phyloP scores from a whole-genome alignment of 75 land plant species.

The Picea sitchensis region DNA sequence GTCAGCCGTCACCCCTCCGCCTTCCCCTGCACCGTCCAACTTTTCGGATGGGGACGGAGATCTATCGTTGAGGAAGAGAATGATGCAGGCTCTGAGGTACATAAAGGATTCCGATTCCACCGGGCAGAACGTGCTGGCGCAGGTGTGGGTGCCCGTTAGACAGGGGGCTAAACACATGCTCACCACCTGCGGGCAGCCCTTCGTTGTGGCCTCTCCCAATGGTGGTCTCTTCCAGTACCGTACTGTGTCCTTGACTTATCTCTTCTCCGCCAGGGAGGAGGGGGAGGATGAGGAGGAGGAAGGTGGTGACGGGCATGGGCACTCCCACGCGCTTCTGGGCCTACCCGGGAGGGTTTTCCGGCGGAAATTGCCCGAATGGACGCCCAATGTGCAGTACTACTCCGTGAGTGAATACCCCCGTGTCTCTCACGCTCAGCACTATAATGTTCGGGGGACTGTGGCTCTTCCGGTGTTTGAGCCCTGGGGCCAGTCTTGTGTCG shows the following conservation, averaged over 20 bases:
- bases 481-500: slow-evolving; percentile 46
- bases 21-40: too few relatives aligned
- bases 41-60: background rate
- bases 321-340: slow-evolving; percentile 27
- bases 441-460: slow-evolving; percentile 73
- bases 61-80: slow-evolving; percentile 33
- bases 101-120: slow-evolving; percentile 47
- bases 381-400: slow-evolving; percentile 88
- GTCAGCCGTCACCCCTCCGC: too few relatives aligned
- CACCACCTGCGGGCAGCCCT: slow-evolving; percentile 84
- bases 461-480: slow-evolving; percentile 86
- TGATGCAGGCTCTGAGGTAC: slow-evolving; percentile 64
- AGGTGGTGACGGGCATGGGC: background rate
- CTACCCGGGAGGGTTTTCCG: slow-evolving; percentile 86
- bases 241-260: slow-evolving; percentile 46
- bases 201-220: slow-evolving; percentile 48
- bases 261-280: slow-evolving; percentile 51
- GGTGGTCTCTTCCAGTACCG: slow-evolving; percentile 58
- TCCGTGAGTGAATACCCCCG: slow-evolving; percentile 65
- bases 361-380: slow-evolving; percentile 81
- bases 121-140: slow-evolving; percentile 56
- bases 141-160: slow-evolving; percentile 85
- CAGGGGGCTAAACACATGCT: slow-evolving; percentile 46
- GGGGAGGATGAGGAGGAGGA: slow-evolving; percentile 7
- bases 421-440: slow-evolving; percentile 50